Conservation (phyloP, 2,329 filamentous ascomycete genomes). For the Colletotrichum lentis region DNA sequence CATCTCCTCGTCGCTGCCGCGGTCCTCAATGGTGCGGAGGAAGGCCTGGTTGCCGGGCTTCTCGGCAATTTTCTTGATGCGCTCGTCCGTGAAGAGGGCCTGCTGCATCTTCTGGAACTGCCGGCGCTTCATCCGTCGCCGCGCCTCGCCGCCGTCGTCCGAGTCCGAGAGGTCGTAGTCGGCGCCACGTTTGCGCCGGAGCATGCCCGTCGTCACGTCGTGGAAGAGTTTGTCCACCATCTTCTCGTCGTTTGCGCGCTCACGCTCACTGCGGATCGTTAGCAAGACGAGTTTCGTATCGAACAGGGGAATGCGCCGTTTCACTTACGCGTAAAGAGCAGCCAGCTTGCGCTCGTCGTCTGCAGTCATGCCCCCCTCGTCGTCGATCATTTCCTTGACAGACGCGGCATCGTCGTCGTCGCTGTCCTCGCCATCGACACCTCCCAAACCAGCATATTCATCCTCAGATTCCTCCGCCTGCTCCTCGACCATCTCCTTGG, state of each 20-base stretch:
- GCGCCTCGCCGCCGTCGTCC: slow-evolving; percentile 83
- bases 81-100: slow-evolving; percentile 86
- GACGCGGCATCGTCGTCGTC: slow-evolving; percentile 76
- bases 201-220: slow-evolving; percentile 87
- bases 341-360: slow-evolving; percentile 83
- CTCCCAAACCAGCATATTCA: slow-evolving; percentile 94
- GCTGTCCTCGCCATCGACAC: slow-evolving; percentile 85
- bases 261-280: slow-evolving; percentile 68
- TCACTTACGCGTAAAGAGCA: slow-evolving; percentile 86
- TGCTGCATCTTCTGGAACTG: slow-evolving; percentile 94
- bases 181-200: slow-evolving; percentile 83
- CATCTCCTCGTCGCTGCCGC: slow-evolving; percentile 76
- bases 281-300: slow-evolving; percentile 9
- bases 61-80: slow-evolving; percentile 87
- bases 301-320: background rate
- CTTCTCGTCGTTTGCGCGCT: slow-evolving; percentile 83
- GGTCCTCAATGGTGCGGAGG: slow-evolving; percentile 86
- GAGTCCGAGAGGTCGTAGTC: slow-evolving; percentile 89
- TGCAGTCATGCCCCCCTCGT: slow-evolving; percentile 74
- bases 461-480: slow-evolving; percentile 98
- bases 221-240: slow-evolving; percentile 90
- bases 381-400: slow-evolving; percentile 89
- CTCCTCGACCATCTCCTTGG: slow-evolving; percentile 87
- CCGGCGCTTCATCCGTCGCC: slow-evolving; percentile 80
- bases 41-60: slow-evolving; percentile 92